Percentiles rank a stretch among this genome's conserved stretches.
These are phyloP conservation scores for Rubus parviflorus DNA, from an alignment of 306 rosid genomes.

Conservation along the genomic window DNA sequence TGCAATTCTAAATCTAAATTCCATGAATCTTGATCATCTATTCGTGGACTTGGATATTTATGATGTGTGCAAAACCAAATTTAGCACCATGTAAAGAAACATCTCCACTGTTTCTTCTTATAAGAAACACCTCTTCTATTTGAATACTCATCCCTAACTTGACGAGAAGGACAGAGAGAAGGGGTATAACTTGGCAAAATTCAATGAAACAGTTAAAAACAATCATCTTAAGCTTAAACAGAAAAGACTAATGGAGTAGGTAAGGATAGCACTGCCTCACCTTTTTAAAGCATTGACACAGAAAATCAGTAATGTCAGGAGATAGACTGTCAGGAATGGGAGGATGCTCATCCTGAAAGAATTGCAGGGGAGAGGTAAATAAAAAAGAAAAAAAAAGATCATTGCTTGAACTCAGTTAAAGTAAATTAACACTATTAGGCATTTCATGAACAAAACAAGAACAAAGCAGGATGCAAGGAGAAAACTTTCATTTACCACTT, in stretches of 20 bases:
- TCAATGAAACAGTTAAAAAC: not conserved
- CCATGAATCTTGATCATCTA: not conserved
- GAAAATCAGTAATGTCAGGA: slow-evolving; percentile 91
- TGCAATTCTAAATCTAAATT: slow-evolving; percentile 4
- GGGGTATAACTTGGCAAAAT: slow-evolving; percentile 17
- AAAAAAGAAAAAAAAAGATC: not conserved
- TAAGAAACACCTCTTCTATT: not conserved
- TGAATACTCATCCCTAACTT: not conserved
- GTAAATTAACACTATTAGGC: slow-evolving; percentile 13
- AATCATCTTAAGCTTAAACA: slow-evolving; percentile 12
- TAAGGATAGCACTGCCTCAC: slow-evolving; percentile 42
- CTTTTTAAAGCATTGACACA: slow-evolving; percentile 98
- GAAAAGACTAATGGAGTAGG: slow-evolving; percentile 18
- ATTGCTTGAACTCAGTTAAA: not conserved
- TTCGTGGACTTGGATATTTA: not conserved
- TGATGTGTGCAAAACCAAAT: not conserved
- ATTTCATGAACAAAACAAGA: slow-evolving; percentile 11
- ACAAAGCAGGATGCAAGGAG: not conserved
- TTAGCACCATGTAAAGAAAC: not conserved
- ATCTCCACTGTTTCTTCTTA: not conserved
- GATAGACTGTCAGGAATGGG: slow-evolving; percentile 96
- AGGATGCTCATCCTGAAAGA: slow-evolving; percentile 85
- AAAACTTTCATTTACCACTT: not conserved
- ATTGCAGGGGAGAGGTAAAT: not conserved
- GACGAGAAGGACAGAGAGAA: not conserved